Evolutionary conservation across 2,329 filamentous ascomycete species (phyloP).

Genomic region (Salinomyces thailandicus): DNA sequence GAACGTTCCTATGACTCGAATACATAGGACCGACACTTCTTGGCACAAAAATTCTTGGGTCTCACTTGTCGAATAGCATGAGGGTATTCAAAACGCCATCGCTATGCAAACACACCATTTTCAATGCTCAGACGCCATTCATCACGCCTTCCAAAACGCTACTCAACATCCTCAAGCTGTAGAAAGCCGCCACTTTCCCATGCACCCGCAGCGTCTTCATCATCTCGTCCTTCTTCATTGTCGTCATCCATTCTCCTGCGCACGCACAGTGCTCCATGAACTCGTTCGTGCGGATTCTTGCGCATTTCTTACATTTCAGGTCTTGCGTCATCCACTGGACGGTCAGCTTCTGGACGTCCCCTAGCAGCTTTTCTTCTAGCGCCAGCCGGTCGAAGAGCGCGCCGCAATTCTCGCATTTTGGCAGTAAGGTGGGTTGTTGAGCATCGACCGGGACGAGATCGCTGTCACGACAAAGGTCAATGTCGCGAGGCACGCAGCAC

Average conservation of each 20-base stretch:
- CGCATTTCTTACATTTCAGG: conserved; percentile 68
- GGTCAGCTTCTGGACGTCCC: conserved; percentile 61
- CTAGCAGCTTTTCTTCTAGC: conserved; percentile 75
- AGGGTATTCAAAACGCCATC: conserved; percentile 10
- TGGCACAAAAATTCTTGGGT: too few species aligned
- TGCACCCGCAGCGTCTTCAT: conserved; percentile 58
- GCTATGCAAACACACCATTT: conserved; percentile 6
- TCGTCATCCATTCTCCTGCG: conserved; percentile 72
- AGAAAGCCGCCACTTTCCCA: conserved; percentile 63
- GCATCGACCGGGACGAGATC: conserved; percentile 52
- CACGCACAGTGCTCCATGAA: conserved; percentile 96
- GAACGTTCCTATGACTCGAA: too few species aligned
- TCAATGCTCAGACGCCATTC: conserved; percentile 2
- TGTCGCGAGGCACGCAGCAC: conserved; percentile 78
- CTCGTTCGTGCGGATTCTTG: conserved; percentile 64
- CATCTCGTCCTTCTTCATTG: conserved; percentile 56
- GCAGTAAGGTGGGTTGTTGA: conserved; percentile 10
- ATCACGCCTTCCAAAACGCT: conserved; percentile 5
- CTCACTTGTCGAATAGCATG: too few species aligned
- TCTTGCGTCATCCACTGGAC: conserved; percentile 84
- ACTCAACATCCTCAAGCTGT: conserved; percentile 37
- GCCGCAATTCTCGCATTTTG: conserved; percentile 60
- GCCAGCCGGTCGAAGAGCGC: conserved; percentile 65
- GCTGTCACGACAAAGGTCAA: conserved; percentile 87
- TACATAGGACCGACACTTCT: too few species aligned